Conservation (phyloP, 306 rosid genomes). For the Trichosanthes cucumerina region DNA sequence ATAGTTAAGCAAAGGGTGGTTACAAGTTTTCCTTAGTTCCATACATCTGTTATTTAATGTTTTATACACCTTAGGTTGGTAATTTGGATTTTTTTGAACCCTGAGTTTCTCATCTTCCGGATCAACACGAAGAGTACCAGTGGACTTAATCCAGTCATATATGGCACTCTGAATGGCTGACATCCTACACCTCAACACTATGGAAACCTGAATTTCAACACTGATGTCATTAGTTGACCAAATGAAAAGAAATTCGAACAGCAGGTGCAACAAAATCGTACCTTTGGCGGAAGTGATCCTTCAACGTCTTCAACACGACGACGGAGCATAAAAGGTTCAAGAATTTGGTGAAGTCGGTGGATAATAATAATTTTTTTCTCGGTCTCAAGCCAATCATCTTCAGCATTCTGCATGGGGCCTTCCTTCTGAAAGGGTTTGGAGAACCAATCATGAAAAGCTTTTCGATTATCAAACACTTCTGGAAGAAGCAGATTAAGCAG, state of each 20-base stretch:
- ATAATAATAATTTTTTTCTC: constrained; percentile 91
- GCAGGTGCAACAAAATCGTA: constrained; percentile 24
- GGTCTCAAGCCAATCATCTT: constrained; percentile 98
- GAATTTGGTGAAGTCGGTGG: constrained; percentile 98
- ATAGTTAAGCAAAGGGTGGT: constrained; percentile 88
- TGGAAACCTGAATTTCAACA: constrained; percentile 62
- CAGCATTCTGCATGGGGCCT: constrained; percentile 59
- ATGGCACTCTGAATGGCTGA: constrained; percentile 89
- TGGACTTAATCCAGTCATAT: constrained; percentile 92
- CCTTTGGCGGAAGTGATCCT: constrained; percentile 97
- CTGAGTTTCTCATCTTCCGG: constrained; percentile 74
- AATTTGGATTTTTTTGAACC: constrained; percentile 57
- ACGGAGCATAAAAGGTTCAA: constrained; percentile 98
- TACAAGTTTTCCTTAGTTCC: constrained; percentile 96
- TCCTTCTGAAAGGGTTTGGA: constrained; percentile 97
- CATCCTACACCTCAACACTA: constrained; percentile 81
- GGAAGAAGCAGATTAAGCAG: constrained; percentile 95
- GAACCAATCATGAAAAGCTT: constrained; percentile 98
- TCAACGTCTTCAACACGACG: constrained; percentile 99
- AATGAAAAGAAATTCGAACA: constrained; percentile 6
- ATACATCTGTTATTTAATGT: constrained; percentile 92
- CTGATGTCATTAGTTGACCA: constrained; percentile 19
- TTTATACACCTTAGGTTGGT: constrained; percentile 66
- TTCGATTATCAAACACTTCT: constrained; percentile 92
- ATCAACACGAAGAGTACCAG: constrained; percentile 94